phyloP scores from a whole-genome alignment of 2,329 filamentous ascomycete genomes.

The Xylaria sp. region DNA sequence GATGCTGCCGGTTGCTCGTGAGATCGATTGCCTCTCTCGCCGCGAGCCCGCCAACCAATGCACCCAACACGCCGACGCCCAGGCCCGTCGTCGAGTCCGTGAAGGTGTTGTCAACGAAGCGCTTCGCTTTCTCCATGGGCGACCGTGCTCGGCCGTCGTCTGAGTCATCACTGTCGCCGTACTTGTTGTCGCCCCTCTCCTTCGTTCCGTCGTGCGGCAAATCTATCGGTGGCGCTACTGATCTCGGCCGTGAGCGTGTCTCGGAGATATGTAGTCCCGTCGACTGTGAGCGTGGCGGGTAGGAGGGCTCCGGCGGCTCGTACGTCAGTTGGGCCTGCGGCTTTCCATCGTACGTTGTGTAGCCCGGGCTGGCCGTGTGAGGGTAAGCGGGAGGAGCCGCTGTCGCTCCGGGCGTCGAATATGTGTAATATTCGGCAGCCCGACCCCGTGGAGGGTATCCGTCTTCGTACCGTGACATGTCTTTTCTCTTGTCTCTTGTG shows the following conservation, averaged over 20 bases:
- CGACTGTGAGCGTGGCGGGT: slow-evolving; percentile 38
- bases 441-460: slow-evolving; percentile 37
- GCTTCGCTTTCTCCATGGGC: slow-evolving; percentile 55
- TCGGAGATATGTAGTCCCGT: slow-evolving; percentile 43
- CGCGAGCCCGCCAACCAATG: slow-evolving; percentile 65
- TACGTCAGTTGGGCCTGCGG: slow-evolving; percentile 47
- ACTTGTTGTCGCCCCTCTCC: slow-evolving; percentile 29
- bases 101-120: slow-evolving; percentile 59
- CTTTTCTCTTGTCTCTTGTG: slow-evolving; percentile 15
- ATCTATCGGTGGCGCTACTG: slow-evolving; percentile 42
- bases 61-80: slow-evolving; percentile 63
- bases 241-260: slow-evolving; percentile 45
- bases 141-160: slow-evolving; percentile 44
- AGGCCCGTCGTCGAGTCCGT: slow-evolving; percentile 60
- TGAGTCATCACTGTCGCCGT: slow-evolving; percentile 44
- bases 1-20: slow-evolving; percentile 47
- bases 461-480: slow-evolving; percentile 46
- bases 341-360: slow-evolving; percentile 37
- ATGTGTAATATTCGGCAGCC: slow-evolving; percentile 38
- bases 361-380: slow-evolving; percentile 37
- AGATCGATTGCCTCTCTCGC: slow-evolving; percentile 60
- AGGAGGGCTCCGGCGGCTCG: slow-evolving; percentile 55
- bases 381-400: slow-evolving; percentile 17
- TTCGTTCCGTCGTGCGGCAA: slow-evolving; percentile 33
- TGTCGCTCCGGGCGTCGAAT: slow-evolving; percentile 27